Evolutionary conservation across 306 rosid species (phyloP).

Genomic region (Citrullus mucosospermus): DNA sequence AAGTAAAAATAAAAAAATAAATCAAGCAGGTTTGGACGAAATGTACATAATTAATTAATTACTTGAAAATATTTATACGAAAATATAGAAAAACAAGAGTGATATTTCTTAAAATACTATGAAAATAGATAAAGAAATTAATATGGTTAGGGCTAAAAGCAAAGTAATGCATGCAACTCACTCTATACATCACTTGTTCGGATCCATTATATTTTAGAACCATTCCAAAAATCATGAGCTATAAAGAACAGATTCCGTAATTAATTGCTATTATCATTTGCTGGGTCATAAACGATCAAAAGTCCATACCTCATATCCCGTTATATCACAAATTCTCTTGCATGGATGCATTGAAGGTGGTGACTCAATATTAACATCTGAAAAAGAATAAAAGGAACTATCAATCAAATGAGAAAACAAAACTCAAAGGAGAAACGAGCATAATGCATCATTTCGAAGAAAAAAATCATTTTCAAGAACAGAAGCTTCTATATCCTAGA

Average conservation of each 20-base stretch:
- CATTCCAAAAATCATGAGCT: not conserved
- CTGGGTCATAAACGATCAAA: not conserved
- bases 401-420: not conserved
- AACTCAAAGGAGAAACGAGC: not conserved
- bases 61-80: not conserved
- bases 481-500: not conserved
- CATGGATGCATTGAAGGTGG: conserved; percentile 91
- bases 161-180: not conserved
- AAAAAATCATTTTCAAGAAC: not conserved
- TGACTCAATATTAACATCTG: conserved; percentile 78
- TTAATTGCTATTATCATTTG: not conserved
- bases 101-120: not conserved
- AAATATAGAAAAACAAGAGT: not conserved
- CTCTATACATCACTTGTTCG: not conserved
- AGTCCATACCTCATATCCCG: conserved; percentile 69
- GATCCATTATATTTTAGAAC: not conserved
- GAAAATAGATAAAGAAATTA: not conserved
- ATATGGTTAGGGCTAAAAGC: not conserved
- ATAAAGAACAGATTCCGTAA: not conserved
- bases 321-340: conserved; percentile 79
- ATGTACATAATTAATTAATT: not conserved
- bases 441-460: not conserved
- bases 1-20: not conserved
- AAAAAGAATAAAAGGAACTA: conserved; percentile 7
- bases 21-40: not conserved